Evolutionary conservation across 2,329 filamentous ascomycete genomes (phyloP).

Genomic region (Anthostomella pinea): DNA sequence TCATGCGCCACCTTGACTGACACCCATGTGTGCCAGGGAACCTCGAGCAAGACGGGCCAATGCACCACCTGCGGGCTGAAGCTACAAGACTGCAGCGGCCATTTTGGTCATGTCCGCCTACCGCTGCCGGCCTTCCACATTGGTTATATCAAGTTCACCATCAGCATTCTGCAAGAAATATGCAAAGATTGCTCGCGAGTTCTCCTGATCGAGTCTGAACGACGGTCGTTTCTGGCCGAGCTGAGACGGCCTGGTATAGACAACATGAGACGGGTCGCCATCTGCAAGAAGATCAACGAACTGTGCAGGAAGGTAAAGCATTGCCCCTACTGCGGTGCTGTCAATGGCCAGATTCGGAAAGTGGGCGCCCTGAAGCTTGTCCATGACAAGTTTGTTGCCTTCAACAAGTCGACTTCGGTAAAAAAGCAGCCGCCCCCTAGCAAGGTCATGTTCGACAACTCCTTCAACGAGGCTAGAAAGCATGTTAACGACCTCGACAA

Average conservation of each 20-base stretch:
- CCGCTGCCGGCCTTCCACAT: conserved; percentile 93
- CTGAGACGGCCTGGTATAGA: conserved; percentile 80
- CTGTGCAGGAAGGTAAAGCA: conserved; percentile 83
- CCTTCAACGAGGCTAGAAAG: conserved; percentile 76
- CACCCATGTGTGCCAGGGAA: conserved; percentile 35
- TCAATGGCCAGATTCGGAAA: conserved; percentile 92
- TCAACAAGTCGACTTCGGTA: conserved; percentile 81
- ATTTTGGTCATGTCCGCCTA: conserved; percentile 91
- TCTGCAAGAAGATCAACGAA: conserved; percentile 84
- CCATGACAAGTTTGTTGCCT: conserved; percentile 88
- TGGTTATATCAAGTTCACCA: conserved; percentile 91
- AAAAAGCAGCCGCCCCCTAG: conserved; percentile 80
- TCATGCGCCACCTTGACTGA: conserved; percentile 10
- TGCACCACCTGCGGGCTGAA: conserved; percentile 83
- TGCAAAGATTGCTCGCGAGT: conserved; percentile 93
- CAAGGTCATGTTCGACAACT: conserved; percentile 82
- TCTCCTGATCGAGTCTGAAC: conserved; percentile 76
- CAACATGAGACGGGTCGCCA: conserved; percentile 76
- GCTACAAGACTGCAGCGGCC: conserved; percentile 83
- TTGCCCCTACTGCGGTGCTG: conserved; percentile 75
- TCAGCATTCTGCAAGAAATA: conserved; percentile 88
- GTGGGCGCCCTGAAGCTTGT: conserved; percentile 88
- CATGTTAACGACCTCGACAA: conserved; percentile 83
- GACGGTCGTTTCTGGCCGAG: conserved; percentile 73
- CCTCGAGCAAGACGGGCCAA: conserved; percentile 74